Evolutionary conservation across 2,329 filamentous ascomycete genomes (phyloP), one percentile per base, ranked within the genome.

Genomic region (Exserohilum turcica): DNA sequence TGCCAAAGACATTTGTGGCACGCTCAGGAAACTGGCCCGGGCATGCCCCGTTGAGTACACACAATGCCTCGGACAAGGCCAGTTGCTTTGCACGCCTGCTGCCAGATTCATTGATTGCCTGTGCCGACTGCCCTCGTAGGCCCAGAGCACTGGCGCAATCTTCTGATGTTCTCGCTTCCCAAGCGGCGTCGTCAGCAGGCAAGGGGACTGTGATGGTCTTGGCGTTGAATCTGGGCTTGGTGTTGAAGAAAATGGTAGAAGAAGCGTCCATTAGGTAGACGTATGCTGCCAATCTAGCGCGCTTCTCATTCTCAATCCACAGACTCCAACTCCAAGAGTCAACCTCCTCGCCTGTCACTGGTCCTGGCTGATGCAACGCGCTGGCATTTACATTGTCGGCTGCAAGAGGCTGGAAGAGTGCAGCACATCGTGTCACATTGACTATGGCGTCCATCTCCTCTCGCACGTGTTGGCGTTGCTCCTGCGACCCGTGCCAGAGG

Each of bases 231-330:
- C 84, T 79, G 12, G 87, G 82, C 8, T 80, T 73, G n/a, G 77
- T 75, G 69, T 91, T 91, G 79, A 90, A 91, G 68, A 86, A 91
- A 16, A 91, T 81, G 15, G 84, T 84, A 67, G 87, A 82, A 9
- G 86, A 84, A 13, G 82, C 79, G 65, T 91, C 88, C 29, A 82
- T 78, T 15, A 90, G 74, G 65, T 86, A 86, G 2, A 90, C 79
- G 63, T 84, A 80, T 64, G 86, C 86, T 79, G 89, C 82, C 15
- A 86, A 73, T 35, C 88, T 81, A 27, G 84, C 83, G 36, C 87
- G 83, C 67, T 83, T 85, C 74, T 92, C 89, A 64, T 91, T 88
- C 56, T 87, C 84, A 29, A 89, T 77, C 88, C 88, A 91, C 4
- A 76, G 71, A 16, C 70, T 68, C 88, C 88, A 91, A 55, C 86